Evolutionary conservation across 139 green algal species (phyloP).

Genomic region (Chlamydomonas sphaeroides): DNA sequence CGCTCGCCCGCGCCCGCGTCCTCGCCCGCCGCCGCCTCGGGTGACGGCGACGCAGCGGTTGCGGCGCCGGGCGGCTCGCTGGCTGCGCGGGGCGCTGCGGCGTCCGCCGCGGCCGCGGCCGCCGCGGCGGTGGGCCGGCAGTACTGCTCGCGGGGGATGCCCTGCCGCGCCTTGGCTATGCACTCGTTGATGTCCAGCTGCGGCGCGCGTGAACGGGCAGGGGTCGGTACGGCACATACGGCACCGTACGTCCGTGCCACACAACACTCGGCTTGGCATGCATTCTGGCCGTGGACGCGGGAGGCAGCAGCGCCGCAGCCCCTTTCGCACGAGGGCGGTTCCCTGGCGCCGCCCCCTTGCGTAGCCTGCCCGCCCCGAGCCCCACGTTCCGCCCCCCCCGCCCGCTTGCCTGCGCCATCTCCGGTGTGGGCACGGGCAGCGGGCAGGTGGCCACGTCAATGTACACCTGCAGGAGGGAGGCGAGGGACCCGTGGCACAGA

Average conservation of each 20-base stretch:
- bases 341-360: too few relatives aligned
- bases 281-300: too few relatives aligned
- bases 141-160: not conserved
- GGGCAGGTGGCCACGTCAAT: slow-evolving; percentile 77
- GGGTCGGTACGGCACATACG: too few relatives aligned
- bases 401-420: slow-evolving; percentile 58
- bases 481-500: too few relatives aligned
- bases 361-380: too few relatives aligned
- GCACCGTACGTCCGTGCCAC: too few relatives aligned
- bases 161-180: not conserved
- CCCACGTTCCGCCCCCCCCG: not conserved
- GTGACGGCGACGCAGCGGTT: not conserved
- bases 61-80: slow-evolving; percentile 11
- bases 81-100: not conserved
- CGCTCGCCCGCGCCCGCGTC: not conserved
- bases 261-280: too few relatives aligned
- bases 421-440: slow-evolving; percentile 64
- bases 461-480: slow-evolving; percentile 72
- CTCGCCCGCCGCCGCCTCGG: not conserved
- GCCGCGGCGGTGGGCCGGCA: not conserved
- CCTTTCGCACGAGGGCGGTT: too few relatives aligned
- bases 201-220: too few relatives aligned
- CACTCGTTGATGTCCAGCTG: slow-evolving; percentile 20
- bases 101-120: not conserved
- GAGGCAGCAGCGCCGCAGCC: too few relatives aligned